Percentiles rank a stretch among this genome's conserved stretches.
Conservation (phyloP, 768 basidiomycete species). For the Bullera alba region DNA sequence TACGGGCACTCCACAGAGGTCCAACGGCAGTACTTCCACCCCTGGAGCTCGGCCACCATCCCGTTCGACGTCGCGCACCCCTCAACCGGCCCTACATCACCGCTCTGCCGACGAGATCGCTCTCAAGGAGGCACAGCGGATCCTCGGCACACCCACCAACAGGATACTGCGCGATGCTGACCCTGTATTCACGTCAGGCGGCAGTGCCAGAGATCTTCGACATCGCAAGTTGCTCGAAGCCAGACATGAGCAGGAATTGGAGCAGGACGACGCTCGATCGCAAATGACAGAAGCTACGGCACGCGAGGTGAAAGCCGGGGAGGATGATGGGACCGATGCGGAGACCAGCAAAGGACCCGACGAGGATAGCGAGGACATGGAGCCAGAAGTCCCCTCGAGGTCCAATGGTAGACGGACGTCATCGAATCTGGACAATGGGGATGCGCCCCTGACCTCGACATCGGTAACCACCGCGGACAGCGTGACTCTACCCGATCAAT, state of each 20-base stretch:
- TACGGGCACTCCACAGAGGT: no score
- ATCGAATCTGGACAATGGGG: no score
- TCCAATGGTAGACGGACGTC: neutral
- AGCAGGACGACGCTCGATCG: neutral
- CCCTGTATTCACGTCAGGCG: neutral
- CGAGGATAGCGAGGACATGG: no score
- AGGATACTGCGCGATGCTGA: neutral
- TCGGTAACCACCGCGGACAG: no score
- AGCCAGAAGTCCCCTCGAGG: neutral
- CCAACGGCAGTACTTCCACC: no score
- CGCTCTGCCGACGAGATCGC: slow-evolving; percentile 27
- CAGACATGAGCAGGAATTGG: neutral
- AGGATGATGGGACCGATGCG: neutral
- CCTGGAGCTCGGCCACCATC: no score
- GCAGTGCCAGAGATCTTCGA: slow-evolving; percentile 1
- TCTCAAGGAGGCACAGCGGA: slow-evolving; percentile 18
- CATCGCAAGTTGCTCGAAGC: slow-evolving; percentile 4
- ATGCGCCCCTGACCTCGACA: no score
- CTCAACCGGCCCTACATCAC: slow-evolving; percentile 12
- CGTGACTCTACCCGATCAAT: no score
- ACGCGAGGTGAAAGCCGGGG: no score
- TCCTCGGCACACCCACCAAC: slow-evolving; percentile 5
- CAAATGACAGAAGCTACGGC: no score
- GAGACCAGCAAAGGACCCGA: no score
- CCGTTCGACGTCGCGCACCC: neutral